Evolutionary conservation across 2,329 filamentous ascomycete genomes (phyloP), one percentile per base, ranked within the genome.

Genomic region (Cladosporium sphaerospermum): DNA sequence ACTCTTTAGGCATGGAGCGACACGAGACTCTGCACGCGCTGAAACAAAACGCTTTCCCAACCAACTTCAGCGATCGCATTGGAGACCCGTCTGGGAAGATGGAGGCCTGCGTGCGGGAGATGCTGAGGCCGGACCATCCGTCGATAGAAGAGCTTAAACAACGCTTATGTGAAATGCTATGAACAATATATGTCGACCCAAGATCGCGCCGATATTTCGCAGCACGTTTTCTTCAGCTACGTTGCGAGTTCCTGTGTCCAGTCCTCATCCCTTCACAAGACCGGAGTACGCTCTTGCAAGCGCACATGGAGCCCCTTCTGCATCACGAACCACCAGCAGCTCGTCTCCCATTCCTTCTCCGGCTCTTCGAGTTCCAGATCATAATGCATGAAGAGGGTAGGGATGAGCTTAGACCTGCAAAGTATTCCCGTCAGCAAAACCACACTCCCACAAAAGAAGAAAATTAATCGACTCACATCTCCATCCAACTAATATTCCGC

Each of bases 1-100:
- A 28, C n/a, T 4, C 8, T 2, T 64, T 64, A 16, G 58, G 64
- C 47, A 73, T 71, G 66, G 72, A 74, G 57, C 61, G 72, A 4
- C 57, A 64, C 41, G 62, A 69, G 10, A 67, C 67, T 1, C 57
- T 74, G 8, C 58, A 55, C 2, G 58, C 61, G 8, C 54, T 74
- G 2, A 68, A 69, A 13, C 55, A 16, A 18, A 40, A 45, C 19
- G 14, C 90, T 66, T 91, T 86, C 66, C 54, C 54, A 5, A 11
- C 16, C n/a, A 9, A 42, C 1, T 56, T 56, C 33, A 34, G 16
- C n/a, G 43, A 44, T 13, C 50, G 45, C 5, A 49, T 55, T 14
- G 49, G 49, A 1, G 54, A 56, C 11, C 47, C 47, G 5, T 32
- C 37, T 2, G 52, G 52, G 19, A 32, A 31, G 4, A 33, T 54